These are phyloP conservation scores for Meredithiella fracta DNA, from an alignment of 2,329 filamentous ascomycete species.

Conservation along the genomic window DNA sequence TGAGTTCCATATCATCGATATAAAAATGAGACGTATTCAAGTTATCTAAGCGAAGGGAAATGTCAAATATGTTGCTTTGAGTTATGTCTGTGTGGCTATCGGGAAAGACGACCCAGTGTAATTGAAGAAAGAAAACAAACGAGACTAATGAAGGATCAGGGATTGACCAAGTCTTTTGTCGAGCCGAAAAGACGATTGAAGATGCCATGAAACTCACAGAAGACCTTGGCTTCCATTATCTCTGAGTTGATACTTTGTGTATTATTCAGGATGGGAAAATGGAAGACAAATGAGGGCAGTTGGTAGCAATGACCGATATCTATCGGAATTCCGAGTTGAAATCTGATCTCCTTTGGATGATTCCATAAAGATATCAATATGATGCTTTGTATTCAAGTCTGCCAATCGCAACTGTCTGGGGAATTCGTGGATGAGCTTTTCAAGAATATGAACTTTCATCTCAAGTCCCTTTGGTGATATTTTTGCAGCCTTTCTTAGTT, in stretches of 20 bases:
- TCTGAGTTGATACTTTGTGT: constrained; percentile 4
- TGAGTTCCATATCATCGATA: no score
- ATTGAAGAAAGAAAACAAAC: no score
- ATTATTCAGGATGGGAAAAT: neutral
- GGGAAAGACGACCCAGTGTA: no score
- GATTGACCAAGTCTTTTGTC: no score
- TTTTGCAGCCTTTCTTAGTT: neutral
- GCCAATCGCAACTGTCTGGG: neutral
- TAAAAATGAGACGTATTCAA: no score
- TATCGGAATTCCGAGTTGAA: neutral
- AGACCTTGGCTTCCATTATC: neutral
- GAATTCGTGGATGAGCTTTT: neutral
- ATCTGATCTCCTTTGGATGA: neutral
- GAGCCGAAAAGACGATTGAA: neutral
- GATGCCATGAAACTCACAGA: neutral
- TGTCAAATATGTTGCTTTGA: no score
- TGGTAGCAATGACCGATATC: neutral
- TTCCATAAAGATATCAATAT: neutral
- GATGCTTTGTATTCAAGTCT: neutral
- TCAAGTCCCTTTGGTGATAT: neutral
- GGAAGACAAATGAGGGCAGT: neutral
- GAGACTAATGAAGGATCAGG: no score
- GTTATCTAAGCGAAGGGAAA: no score
- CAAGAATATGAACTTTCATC: neutral
- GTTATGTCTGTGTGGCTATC: no score